A percentile compares a stretch with the other conserved stretches of the same genome.
Evolutionary conservation across 208 protist species (phyloP).

Genomic region (Herpetomonas muscarum): DNA sequence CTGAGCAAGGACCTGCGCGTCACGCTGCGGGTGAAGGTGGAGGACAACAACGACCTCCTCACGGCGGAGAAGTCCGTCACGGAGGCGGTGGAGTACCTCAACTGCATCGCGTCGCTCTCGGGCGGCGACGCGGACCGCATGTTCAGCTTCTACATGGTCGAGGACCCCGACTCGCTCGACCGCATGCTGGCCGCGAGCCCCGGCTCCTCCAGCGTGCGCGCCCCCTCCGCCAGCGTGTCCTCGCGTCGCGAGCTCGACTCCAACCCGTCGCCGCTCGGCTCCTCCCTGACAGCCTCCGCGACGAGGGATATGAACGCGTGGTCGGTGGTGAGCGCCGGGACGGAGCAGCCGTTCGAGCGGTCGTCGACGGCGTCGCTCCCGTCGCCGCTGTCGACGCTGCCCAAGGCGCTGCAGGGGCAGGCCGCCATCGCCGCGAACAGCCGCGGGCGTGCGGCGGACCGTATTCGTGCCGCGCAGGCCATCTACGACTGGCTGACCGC

Average conservation of each 20-base stretch:
- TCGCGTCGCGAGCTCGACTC: background rate
- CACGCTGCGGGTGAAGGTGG: constrained; percentile 80
- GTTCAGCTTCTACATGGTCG: constrained; percentile 85
- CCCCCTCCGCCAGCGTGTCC: background rate
- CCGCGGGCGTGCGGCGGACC: constrained; percentile 18
- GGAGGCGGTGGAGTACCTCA: constrained; percentile 72
- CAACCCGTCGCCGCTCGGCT: constrained; percentile 5
- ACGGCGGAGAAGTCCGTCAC: constrained; percentile 54
- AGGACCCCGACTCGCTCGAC: constrained; percentile 57
- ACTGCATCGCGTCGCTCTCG: constrained; percentile 59
- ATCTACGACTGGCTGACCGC: constrained; percentile 50
- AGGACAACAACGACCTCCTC: constrained; percentile 84
- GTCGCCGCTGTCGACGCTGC: constrained; percentile 18
- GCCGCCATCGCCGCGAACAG: constrained; percentile 13
- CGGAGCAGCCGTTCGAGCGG: background rate
- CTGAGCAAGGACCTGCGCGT: constrained; percentile 60
- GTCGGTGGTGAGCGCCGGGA: background rate
- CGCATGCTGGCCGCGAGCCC: constrained; percentile 29
- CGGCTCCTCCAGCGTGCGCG: constrained; percentile 3
- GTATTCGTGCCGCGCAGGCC: constrained; percentile 47
- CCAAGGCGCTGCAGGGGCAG: constrained; percentile 21
- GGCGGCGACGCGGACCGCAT: constrained; percentile 38
- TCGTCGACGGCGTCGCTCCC: constrained; percentile 19
- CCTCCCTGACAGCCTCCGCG: background rate
- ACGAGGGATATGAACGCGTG: background rate